Conservation (phyloP, 352 stramenopile species). For the Phytophthora nicotianae region DNA sequence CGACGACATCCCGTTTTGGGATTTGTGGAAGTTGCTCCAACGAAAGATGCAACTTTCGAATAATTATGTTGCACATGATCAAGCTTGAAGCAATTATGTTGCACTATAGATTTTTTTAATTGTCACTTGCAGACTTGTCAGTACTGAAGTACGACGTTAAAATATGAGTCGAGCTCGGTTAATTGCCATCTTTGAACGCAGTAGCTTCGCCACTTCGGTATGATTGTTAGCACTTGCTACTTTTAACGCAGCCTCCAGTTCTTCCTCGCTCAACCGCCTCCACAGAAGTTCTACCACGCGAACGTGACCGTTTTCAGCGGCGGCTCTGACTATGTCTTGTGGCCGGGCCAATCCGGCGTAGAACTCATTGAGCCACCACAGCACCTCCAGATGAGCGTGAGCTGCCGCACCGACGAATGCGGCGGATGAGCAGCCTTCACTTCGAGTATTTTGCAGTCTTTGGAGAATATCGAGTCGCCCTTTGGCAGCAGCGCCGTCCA, state of each 20-base stretch:
- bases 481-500: constrained; percentile 16
- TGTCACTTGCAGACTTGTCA: too few species aligned
- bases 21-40: neutral
- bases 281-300: constrained; percentile 6
- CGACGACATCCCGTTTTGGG: neutral
- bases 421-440: constrained; percentile 7
- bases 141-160: neutral
- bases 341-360: constrained; percentile 8
- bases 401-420: constrained; percentile 9
- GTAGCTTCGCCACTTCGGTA: neutral
- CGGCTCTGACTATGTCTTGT: constrained; percentile 13
- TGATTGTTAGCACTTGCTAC: neutral
- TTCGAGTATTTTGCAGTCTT: constrained; percentile 5
- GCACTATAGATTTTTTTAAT: too few species aligned
- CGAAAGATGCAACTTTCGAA: too few species aligned
- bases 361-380: constrained; percentile 11
- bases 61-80: too few species aligned
- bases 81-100: too few species aligned
- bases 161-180: neutral
- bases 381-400: neutral
- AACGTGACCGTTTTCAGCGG: constrained; percentile 15
- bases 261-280: constrained; percentile 1
- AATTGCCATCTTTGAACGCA: neutral
- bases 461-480: constrained; percentile 13
- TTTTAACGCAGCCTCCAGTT: constrained; percentile 10